These are phyloP conservation scores for Lentinula novae-zelandiae DNA, from an alignment of 1,284 basidiomycete genomes.

Conservation along the genomic window DNA sequence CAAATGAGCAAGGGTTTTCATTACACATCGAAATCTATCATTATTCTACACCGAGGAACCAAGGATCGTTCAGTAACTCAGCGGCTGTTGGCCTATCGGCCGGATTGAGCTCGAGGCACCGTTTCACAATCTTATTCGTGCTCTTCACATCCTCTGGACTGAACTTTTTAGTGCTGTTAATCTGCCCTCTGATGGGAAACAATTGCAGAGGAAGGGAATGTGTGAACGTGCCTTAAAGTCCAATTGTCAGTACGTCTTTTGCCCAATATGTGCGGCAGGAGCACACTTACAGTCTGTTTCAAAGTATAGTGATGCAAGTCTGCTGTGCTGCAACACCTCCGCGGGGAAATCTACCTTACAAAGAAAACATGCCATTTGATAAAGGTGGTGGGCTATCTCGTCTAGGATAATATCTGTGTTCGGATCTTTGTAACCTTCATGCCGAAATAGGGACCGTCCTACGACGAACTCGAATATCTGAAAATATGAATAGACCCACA, in stretches of 20 bases:
- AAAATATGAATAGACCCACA: background rate
- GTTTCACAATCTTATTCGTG: constrained; percentile 13
- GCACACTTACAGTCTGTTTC: background rate
- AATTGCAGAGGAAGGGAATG: background rate
- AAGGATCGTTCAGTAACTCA: constrained; percentile 23
- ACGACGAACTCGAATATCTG: background rate
- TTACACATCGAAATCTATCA: background rate
- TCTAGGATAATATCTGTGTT: too few species aligned
- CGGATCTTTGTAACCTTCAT: background rate
- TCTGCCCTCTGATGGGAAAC: background rate
- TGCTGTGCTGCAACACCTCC: background rate
- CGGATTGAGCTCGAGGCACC: constrained; percentile 25
- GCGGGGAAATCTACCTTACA: background rate
- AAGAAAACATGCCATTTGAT: background rate
- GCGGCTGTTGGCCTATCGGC: constrained; percentile 22
- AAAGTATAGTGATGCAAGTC: background rate
- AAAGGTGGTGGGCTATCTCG: background rate
- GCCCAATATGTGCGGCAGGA: too few species aligned
- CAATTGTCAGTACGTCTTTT: too few species aligned
- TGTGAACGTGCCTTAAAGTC: too few species aligned
- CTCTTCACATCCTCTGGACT: background rate
- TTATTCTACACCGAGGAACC: constrained; percentile 22
- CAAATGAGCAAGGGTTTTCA: too few species aligned
- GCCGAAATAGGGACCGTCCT: background rate
- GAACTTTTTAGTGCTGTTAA: background rate